Evolutionary conservation across 1,139 yeast genomes (phyloP), one percentile per base, ranked within the genome.

Genomic region (Suhomyces terraborum): DNA sequence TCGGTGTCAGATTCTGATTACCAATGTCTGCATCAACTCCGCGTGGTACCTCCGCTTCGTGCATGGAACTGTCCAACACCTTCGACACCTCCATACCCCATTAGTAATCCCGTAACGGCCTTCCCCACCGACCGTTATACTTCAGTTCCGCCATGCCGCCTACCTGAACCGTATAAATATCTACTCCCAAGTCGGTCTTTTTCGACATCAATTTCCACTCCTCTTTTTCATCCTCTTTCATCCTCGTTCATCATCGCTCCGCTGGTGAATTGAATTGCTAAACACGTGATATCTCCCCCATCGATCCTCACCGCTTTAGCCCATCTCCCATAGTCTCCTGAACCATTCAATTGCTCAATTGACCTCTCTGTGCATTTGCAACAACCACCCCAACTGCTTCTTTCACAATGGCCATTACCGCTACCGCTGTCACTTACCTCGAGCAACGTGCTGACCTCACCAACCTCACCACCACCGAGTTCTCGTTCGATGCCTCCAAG

Each of bases 341-440:
- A 21, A 21, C 23, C 23, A 7, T 21, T 21, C 23, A 9, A 21
- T n/a, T n/a, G n/a, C n/a, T n/a, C n/a, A n/a, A n/a, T n/a, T n/a
- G n/a, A n/a, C n/a, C n/a, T n/a, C n/a, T 23, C 26, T 23, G 4
- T 23, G 29, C 18, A 26, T 26, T 26, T 4, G 3, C 17, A 5
- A 9, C 32, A 12, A 19, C 19, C 32, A 29, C 18, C 24, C 29
- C 8, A 17, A 8, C 2, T 4, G 8, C 27, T 32, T 13, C 31
- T 13, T n/a, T n/a, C n/a, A 12, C 31, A 12, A 40, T 40, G 43
- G 24, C 43, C 7, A 32, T 50, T 27, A 37, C 48, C 38, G 64
- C 59, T 12, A 48, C 48, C 32, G 69, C 68, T 23, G 54, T 60
- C 10, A 59, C 66, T 5, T 63, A 47, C 44, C 53, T 55, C 19